Evolutionary conservation across 2,329 filamentous ascomycete species (phyloP), one percentile per base, ranked within the genome.

Genomic region (Scedosporium dehoogii): DNA sequence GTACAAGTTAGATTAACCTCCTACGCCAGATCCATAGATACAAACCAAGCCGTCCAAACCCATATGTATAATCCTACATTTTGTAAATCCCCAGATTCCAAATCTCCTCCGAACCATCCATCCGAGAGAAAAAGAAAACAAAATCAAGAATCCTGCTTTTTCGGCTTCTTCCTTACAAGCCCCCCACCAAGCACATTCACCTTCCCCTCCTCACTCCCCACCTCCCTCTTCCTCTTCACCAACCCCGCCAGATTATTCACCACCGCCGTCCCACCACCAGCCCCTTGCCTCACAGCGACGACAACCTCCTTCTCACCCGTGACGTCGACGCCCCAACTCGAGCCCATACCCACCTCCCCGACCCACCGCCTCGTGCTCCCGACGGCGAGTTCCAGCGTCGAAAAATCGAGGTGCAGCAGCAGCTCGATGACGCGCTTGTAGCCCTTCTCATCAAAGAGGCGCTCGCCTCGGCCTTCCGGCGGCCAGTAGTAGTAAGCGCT

Each of bases 331-430:
- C 82, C 81, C 84, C 84, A 87, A 21, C 71, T 68, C 1, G 76
- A 72, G 0, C 81, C 80, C 63, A 79, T 75, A 16, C 81, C 82
- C 1, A 88, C 84, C 69, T 93, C 89, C 14, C 80, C 80, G 53
- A 86, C 79, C 89, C 90, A 94, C 61, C 88, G 83, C 60, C 73
- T 76, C 2, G 89, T 90, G 68, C 88, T 91, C 38, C 79, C 78
- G 1, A 75, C 76, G 0, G 88, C 86, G 58, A 87, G 82, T 10
- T 83, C 81, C 3, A 85, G 73, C 7, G 81, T 87, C 1, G 84
- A 79, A 72, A 94, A 94, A 71, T 92, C 89, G 0, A 92, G 81
- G 63, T 88, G 84, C 4, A 92, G 79, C 0, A 94, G 77, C 9
- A 91, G 74, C 67, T 91, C 89, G 21, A 85, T 79, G 7, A 85